Conservation (phyloP, 2,329 filamentous ascomycete species). For the Sclerotiophoma versabilis region DNA sequence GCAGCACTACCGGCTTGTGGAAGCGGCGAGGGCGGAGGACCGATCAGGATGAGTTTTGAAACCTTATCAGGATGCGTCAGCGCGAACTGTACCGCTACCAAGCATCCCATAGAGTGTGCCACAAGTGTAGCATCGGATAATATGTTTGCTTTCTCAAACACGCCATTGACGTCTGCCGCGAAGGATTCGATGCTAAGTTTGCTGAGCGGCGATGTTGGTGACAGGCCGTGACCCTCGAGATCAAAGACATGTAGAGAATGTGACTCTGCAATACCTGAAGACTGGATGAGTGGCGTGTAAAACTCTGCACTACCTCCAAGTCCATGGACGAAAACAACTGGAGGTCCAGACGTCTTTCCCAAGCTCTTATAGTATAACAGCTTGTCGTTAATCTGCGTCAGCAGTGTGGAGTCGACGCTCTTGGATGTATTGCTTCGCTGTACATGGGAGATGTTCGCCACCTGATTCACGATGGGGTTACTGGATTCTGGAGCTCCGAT, state of each 20-base stretch:
- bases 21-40: too few species aligned
- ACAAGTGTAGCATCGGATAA: too few species aligned
- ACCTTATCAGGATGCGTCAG: too few species aligned
- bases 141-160: constrained; percentile 52
- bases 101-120: too few species aligned
- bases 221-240: constrained; percentile 64
- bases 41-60: too few species aligned
- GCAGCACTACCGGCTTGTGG: too few species aligned
- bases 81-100: too few species aligned
- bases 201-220: constrained; percentile 58
- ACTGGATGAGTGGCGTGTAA: constrained; percentile 55
- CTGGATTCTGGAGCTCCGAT: constrained; percentile 49
- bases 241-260: constrained; percentile 57
- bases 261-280: constrained; percentile 38
- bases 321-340: constrained; percentile 63
- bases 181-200: constrained; percentile 55
- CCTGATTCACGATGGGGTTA: constrained; percentile 30
- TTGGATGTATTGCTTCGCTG: too few species aligned
- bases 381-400: constrained; percentile 54
- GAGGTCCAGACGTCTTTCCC: constrained; percentile 29
- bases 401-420: too few species aligned
- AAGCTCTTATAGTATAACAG: constrained; percentile 49
- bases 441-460: constrained; percentile 22
- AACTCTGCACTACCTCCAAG: too few species aligned
- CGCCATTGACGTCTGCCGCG: constrained; percentile 51